Percentiles rank a stretch among this genome's conserved stretches.
These are phyloP conservation scores for Ceratobasidium sp. DNA, from an alignment of 1,284 basidiomycete species.

Conservation along the genomic window DNA sequence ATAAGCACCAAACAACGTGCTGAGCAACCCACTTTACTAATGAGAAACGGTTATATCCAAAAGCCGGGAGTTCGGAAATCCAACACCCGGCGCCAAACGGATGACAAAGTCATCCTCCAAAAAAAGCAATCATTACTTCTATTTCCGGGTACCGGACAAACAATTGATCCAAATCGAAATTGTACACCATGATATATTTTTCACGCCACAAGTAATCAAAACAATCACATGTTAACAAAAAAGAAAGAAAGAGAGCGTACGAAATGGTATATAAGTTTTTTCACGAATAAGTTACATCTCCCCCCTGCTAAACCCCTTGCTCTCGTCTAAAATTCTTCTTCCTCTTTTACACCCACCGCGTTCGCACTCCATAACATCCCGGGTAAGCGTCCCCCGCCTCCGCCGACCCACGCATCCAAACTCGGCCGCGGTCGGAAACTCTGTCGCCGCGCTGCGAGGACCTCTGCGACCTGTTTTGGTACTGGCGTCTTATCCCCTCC, in stretches of 20 bases:
- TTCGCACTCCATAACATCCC: slow-evolving; percentile 25
- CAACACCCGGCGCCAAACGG: background rate
- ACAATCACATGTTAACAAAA: background rate
- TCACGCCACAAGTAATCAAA: slow-evolving; percentile 8
- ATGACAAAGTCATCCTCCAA: background rate
- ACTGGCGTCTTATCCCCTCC: slow-evolving; percentile 9
- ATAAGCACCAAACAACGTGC: no score
- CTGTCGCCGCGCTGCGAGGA: slow-evolving; percentile 30
- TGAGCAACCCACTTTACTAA: no score
- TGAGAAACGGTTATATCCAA: no score
- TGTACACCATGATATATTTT: slow-evolving; percentile 18
- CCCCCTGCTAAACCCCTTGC: background rate
- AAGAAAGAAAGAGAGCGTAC: background rate
- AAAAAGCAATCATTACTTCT: background rate
- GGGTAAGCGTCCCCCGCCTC: slow-evolving; percentile 32
- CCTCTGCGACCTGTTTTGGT: slow-evolving; percentile 23
- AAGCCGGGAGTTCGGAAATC: background rate
- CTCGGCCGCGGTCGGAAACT: slow-evolving; percentile 41
- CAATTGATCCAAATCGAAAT: background rate
- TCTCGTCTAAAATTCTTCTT: slow-evolving; percentile 22
- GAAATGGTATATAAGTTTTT: slow-evolving; percentile 20
- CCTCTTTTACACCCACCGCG: slow-evolving; percentile 17
- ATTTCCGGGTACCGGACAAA: background rate
- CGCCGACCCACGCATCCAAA: slow-evolving; percentile 39
- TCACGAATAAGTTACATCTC: slow-evolving; percentile 17